phyloP scores from a whole-genome alignment of 352 stramenopile genomes.

The Phytophthora fragariaefolia region DNA sequence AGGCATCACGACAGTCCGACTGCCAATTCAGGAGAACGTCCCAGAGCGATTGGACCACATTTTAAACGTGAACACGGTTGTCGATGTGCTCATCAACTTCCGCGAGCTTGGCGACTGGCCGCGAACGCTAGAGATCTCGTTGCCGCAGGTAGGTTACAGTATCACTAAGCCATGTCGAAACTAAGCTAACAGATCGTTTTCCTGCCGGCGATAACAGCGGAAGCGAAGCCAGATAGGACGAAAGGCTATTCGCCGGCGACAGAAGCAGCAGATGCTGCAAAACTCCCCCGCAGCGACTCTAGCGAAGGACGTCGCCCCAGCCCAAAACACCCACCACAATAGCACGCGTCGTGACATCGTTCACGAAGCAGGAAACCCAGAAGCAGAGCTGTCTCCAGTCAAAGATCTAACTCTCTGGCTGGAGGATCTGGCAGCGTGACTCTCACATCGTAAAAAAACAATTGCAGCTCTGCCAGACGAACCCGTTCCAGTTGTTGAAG shows the following conservation, averaged over 20 bases:
- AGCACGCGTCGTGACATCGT: not conserved
- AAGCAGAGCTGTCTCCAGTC: not conserved
- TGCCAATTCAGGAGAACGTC: conserved; percentile 81
- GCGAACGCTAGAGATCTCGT: conserved; percentile 46
- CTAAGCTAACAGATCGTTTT: conserved; percentile 5
- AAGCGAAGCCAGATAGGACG: conserved; percentile 51
- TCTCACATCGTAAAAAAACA: too few relatives aligned
- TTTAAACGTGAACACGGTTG: conserved; percentile 82
- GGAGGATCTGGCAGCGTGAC: not conserved
- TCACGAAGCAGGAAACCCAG: not conserved
- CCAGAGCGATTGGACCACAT: conserved; percentile 76
- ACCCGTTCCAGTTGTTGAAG: not conserved
- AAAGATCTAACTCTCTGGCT: not conserved
- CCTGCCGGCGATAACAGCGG: conserved; percentile 30
- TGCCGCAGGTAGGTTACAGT: conserved; percentile 54
- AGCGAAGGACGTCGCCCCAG: not conserved
- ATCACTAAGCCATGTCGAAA: not conserved
- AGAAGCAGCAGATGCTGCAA: conserved; percentile 27
- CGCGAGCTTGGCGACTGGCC: conserved; percentile 55
- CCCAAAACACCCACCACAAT: conserved; percentile 12
- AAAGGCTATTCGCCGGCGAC: conserved; percentile 39
- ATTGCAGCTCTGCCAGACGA: too few relatives aligned
- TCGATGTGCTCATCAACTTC: conserved; percentile 74
- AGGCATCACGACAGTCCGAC: conserved; percentile 59
- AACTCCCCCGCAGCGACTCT: not conserved